phyloP scores from a whole-genome alignment of 2,329 filamentous ascomycete species.

The Aplosporella prunicola region DNA sequence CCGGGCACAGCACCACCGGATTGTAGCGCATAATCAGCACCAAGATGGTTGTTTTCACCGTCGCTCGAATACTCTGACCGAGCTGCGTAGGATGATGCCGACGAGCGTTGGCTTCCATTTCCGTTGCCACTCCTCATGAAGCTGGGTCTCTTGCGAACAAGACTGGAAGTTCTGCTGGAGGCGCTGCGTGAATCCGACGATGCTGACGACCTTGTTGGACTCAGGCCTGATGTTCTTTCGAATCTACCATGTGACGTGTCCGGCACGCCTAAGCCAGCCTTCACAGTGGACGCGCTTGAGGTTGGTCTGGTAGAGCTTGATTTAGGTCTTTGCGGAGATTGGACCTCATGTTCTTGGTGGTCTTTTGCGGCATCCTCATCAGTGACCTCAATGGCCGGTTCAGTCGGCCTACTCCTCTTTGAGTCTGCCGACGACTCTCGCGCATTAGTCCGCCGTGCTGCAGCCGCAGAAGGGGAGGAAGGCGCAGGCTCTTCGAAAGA shows the following conservation, averaged over 20 bases:
- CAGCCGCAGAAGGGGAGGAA: conserved; percentile 36
- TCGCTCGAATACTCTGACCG: conserved; percentile 48
- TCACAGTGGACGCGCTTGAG: conserved; percentile 31
- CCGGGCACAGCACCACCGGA: conserved; percentile 64
- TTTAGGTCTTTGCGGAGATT: too few species aligned
- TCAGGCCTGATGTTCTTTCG: too few species aligned
- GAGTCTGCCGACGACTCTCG: conserved; percentile 1
- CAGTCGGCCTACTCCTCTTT: conserved; percentile 5
- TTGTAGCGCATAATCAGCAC: conserved; percentile 72
- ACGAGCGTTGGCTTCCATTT: conserved; percentile 44
- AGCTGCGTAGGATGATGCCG: conserved; percentile 46
- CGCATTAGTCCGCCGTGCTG: conserved; percentile 27
- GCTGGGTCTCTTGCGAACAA: conserved; percentile 41
- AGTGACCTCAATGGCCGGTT: conserved; percentile 7
- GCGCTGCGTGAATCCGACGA: not conserved
- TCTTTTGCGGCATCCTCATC: conserved; percentile 2
- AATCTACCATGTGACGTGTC: too few species aligned
- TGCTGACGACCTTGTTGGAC: not conserved
- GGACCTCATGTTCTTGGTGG: conserved; percentile 8
- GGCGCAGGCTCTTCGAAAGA: conserved; percentile 26
- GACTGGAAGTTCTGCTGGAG: conserved; percentile 2
- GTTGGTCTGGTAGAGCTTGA: conserved; percentile 16
- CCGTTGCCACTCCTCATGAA: conserved; percentile 47
- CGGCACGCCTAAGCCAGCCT: too few species aligned
- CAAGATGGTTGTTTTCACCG: conserved; percentile 59